These are phyloP conservation scores for Plantago elongata DNA, from an alignment of 257 asterid genomes.

Conservation along the genomic window DNA sequence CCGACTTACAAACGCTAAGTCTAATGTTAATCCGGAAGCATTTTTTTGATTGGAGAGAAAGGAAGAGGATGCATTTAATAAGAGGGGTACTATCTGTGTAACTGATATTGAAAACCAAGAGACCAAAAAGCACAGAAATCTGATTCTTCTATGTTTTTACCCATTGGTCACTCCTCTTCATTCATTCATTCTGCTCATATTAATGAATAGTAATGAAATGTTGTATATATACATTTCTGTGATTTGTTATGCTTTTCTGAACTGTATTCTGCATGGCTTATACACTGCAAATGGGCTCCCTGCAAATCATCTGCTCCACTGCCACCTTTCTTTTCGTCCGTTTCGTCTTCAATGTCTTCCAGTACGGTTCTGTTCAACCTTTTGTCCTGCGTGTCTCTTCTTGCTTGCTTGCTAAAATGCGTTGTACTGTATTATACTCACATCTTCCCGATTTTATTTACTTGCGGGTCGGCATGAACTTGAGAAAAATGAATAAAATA, in stretches of 20 bases:
- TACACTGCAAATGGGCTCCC: neutral
- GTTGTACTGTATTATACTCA: constrained; percentile 1
- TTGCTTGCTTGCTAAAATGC: constrained; percentile 13
- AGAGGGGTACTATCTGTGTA: neutral
- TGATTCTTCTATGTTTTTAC: neutral
- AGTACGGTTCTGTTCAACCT: constrained; percentile 28
- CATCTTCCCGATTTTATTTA: too few relatives aligned
- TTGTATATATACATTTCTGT: constrained; percentile 23
- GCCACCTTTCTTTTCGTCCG: constrained; percentile 16
- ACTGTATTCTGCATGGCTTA: constrained; percentile 10
- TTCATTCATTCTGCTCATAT: neutral
- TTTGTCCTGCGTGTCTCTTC: constrained; percentile 26
- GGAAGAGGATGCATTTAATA: too few relatives aligned
- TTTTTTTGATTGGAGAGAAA: too few relatives aligned
- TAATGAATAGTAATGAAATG: neutral
- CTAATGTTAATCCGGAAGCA: too few relatives aligned
- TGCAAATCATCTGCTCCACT: too few relatives aligned
- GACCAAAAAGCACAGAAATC: neutral
- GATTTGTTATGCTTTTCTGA: constrained; percentile 4
- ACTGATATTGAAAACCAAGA: neutral
- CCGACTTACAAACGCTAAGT: too few relatives aligned
- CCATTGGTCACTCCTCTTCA: neutral
- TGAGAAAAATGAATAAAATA: too few relatives aligned
- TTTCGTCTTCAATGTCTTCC: constrained; percentile 34
- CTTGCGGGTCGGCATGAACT: too few relatives aligned